Conservation (phyloP, 179 eudicot genomes). For the Beta macrorhiza region DNA sequence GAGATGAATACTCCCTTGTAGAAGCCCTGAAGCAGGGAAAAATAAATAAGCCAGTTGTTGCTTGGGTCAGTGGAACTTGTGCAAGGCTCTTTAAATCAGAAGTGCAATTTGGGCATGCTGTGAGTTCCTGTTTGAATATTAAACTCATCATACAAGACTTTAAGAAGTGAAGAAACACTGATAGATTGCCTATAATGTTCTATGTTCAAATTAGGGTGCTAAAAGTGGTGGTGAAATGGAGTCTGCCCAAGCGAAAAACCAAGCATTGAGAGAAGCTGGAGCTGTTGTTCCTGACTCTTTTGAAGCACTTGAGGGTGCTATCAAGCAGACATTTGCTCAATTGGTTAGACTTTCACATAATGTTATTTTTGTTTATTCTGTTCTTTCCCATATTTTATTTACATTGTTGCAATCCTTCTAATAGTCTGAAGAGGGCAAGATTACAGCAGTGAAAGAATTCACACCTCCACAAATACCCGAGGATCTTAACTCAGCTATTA, state of each 20-base stretch:
- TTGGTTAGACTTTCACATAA: slow-evolving; percentile 46
- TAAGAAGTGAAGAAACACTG: not conserved
- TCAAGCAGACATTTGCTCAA: slow-evolving; percentile 82
- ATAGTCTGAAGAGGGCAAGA: slow-evolving; percentile 77
- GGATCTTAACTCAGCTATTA: slow-evolving; percentile 86
- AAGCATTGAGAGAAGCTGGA: slow-evolving; percentile 93
- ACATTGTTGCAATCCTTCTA: not conserved
- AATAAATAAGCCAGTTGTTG: slow-evolving; percentile 90
- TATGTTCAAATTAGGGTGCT: slow-evolving; percentile 66
- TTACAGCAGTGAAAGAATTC: slow-evolving; percentile 73
- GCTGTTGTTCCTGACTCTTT: slow-evolving; percentile 93
- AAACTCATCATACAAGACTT: not conserved
- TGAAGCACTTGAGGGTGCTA: slow-evolving; percentile 81
- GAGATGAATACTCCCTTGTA: slow-evolving; percentile 97
- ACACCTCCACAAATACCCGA: slow-evolving; percentile 98
- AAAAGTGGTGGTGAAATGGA: slow-evolving; percentile 99
- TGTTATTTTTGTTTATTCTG: not conserved
- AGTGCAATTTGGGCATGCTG: slow-evolving; percentile 99
- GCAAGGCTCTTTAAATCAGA: slow-evolving; percentile 97
- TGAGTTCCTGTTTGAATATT: slow-evolving; percentile 36
- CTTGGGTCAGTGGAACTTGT: slow-evolving; percentile 99
- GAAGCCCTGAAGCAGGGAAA: slow-evolving; percentile 97
- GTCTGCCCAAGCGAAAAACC: slow-evolving; percentile 97
- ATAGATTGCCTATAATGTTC: slow-evolving; percentile 8
- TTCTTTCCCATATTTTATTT: not conserved